These are phyloP conservation scores for Nakazawaea populi DNA, from an alignment of 805 yeast species.

Conservation along the genomic window DNA sequence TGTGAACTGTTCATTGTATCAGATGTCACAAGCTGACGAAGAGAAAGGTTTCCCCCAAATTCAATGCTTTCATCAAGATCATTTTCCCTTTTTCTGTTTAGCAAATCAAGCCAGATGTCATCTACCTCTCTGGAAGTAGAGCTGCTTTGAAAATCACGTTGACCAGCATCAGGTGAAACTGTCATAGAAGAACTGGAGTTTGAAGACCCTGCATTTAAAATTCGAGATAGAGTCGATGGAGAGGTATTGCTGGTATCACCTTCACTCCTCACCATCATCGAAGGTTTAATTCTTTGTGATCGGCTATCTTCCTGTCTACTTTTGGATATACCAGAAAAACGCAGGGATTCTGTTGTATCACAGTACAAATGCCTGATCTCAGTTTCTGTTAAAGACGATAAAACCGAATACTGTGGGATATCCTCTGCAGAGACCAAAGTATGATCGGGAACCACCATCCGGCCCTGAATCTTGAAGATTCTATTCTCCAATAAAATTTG, in stretches of 20 bases:
- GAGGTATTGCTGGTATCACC: neutral
- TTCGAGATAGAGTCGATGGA: neutral
- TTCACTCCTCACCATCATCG: neutral
- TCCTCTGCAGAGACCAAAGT: neutral
- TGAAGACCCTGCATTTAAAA: neutral
- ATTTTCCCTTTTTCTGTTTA: conserved; percentile 5
- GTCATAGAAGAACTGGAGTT: neutral
- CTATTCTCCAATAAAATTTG: neutral
- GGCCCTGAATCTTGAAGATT: neutral
- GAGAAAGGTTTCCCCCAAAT: neutral
- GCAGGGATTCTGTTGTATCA: neutral
- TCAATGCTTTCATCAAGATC: conserved; percentile 2
- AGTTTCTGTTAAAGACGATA: neutral
- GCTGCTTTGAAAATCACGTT: neutral
- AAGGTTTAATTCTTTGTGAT: too few species aligned
- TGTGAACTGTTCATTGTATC: neutral
- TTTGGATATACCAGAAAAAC: neutral
- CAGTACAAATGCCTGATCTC: neutral
- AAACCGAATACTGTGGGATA: conserved; percentile 5
- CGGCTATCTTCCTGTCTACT: neutral
- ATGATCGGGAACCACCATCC: neutral
- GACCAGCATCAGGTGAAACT: neutral
- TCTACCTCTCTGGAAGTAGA: conserved; percentile 6
- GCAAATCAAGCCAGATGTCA: conserved; percentile 5
- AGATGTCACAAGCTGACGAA: too few species aligned